These are phyloP conservation scores for Pestalotiopsis fici DNA, from an alignment of 2,329 filamentous ascomycete genomes.

Conservation along the genomic window DNA sequence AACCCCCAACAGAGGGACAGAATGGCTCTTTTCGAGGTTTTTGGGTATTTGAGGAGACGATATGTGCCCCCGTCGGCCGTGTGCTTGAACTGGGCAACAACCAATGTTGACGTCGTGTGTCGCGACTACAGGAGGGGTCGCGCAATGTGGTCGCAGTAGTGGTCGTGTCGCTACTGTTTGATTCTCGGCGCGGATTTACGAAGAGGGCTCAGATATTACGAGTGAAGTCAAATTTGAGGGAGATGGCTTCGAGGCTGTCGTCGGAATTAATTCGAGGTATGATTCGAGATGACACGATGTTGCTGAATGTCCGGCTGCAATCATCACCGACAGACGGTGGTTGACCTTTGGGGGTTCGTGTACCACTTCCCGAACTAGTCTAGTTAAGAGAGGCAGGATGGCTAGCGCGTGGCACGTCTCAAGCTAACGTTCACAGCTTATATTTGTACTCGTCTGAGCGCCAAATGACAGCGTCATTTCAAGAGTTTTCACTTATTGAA, in stretches of 20 bases:
- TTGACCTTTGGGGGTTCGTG: slow-evolving; percentile 4
- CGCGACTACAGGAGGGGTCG: slow-evolving; percentile 3
- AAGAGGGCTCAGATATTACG: background rate
- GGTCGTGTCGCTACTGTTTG: background rate
- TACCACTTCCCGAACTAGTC: background rate
- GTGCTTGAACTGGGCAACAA: background rate
- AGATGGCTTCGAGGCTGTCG: background rate
- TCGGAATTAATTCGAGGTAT: background rate
- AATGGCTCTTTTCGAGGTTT: background rate
- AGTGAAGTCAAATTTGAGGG: background rate
- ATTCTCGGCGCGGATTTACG: background rate
- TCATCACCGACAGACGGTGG: slow-evolving; percentile 2
- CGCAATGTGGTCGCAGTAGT: background rate
- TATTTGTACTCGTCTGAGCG: background rate
- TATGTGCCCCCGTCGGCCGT: background rate
- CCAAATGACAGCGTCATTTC: background rate
- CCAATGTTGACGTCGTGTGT: background rate
- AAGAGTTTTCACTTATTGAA: too few species aligned
- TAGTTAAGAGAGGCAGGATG: background rate
- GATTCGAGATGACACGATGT: background rate
- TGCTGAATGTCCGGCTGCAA: background rate
- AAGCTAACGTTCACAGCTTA: background rate
- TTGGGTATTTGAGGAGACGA: background rate
- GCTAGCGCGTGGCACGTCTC: background rate
- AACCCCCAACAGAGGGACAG: background rate